Percentiles rank a stretch among this genome's conserved stretches.
Evolutionary conservation across 2,329 filamentous ascomycete species (phyloP).

Genomic region (Botrytis porri): DNA sequence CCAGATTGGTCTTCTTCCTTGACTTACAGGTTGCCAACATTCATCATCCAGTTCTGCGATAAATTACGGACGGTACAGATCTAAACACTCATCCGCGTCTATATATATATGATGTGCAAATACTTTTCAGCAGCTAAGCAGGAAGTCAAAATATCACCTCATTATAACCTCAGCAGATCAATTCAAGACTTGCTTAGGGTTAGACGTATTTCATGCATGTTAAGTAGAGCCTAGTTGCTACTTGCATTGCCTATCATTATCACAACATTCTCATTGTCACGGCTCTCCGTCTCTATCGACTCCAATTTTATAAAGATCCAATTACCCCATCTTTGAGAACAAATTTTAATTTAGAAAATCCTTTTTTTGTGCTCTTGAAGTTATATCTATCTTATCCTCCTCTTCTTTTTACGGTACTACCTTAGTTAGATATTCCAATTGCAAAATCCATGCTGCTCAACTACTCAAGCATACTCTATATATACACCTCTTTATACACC

Average conservation of each 20-base stretch:
- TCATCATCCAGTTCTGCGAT: background rate
- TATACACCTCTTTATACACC: background rate
- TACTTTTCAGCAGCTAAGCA: background rate
- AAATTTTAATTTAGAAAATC: background rate
- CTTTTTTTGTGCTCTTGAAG: background rate
- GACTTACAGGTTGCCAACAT: background rate
- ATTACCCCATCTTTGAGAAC: background rate
- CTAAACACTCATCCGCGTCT: background rate
- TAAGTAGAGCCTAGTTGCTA: background rate
- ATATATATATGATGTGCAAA: background rate
- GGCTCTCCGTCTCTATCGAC: background rate
- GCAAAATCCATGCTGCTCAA: background rate
- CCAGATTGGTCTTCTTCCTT: background rate
- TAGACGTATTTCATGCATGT: background rate
- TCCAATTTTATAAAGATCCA: background rate
- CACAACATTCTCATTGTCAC: background rate
- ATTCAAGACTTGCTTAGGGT: background rate
- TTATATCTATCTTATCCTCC: background rate
- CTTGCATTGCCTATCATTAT: background rate
- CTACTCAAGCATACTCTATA: background rate
- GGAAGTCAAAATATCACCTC: conserved; percentile 8
- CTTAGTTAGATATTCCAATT: background rate
- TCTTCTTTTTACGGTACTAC: background rate
- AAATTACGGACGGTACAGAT: background rate
- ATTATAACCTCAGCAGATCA: conserved; percentile 10